Conservation (phyloP, 73 alveolate genomes). For the Blepharisma stoltei region DNA sequence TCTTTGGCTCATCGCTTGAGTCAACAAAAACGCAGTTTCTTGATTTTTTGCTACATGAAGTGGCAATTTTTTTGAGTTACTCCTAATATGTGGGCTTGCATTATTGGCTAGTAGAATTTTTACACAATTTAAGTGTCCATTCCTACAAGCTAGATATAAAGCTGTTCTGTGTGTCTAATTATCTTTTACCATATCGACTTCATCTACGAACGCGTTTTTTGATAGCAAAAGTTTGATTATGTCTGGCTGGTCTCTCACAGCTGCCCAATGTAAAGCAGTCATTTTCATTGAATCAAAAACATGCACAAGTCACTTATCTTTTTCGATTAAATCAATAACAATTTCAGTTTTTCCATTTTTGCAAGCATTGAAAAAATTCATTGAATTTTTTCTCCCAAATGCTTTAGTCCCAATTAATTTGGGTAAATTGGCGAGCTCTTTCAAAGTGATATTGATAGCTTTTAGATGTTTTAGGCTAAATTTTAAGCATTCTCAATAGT, state of each 20-base stretch:
- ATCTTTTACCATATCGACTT: not conserved
- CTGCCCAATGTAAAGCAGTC: slow-evolving; percentile 16
- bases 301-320: slow-evolving; percentile 11
- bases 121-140: not conserved
- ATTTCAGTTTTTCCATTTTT: not conserved
- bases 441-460: too few relatives aligned
- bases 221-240: not conserved
- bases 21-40: not conserved
- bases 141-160: not conserved
- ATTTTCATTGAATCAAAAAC: not conserved
- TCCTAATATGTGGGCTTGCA: slow-evolving; percentile 1
- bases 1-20: too few relatives aligned
- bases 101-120: not conserved
- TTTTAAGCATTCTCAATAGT: too few relatives aligned
- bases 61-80: slow-evolving; percentile 21
- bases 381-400: not conserved
- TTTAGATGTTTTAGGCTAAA: too few relatives aligned
- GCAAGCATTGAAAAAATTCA: not conserved
- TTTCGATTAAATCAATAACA: not conserved
- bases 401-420: not conserved
- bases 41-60: not conserved
- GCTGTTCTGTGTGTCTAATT: not conserved
- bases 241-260: not conserved
- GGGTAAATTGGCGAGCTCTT: too few relatives aligned
- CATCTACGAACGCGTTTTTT: not conserved